These are phyloP conservation scores for Eutrema heterophyllum DNA, from an alignment of 345 rosid species.

Conservation along the genomic window DNA sequence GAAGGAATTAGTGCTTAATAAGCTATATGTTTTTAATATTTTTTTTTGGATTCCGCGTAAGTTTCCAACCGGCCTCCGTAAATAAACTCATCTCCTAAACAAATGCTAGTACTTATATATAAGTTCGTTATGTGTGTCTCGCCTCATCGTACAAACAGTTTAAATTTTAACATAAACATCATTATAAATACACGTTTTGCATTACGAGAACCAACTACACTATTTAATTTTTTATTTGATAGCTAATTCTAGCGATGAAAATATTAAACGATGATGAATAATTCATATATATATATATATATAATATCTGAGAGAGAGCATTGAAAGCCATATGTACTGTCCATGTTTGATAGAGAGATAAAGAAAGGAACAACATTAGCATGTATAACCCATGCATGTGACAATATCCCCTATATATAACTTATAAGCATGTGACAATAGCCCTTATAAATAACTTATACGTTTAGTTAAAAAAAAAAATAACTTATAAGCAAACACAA, in stretches of 20 bases:
- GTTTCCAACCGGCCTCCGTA: no score
- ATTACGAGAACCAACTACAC: conserved; percentile 6
- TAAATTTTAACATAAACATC: conserved; percentile 5
- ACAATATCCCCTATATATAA: conserved; percentile 14
- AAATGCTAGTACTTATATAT: not conserved
- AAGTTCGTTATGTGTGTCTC: conserved; percentile 20
- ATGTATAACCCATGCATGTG: conserved; percentile 29
- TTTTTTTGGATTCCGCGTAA: no score
- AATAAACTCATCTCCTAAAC: not conserved
- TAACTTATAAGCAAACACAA: conserved; percentile 2
- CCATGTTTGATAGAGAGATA: conserved; percentile 13
- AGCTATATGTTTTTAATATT: not conserved
- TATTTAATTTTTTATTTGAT: not conserved
- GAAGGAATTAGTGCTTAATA: not conserved
- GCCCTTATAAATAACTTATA: conserved; percentile 1
- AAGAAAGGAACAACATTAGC: conserved; percentile 13
- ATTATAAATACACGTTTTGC: conserved; percentile 3
- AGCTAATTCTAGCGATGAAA: not conserved
- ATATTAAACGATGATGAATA: not conserved
- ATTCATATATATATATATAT: not conserved
- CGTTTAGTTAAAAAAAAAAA: no score
- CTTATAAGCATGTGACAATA: conserved; percentile 33
- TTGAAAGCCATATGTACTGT: conserved; percentile 17
- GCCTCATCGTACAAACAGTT: conserved; percentile 1
- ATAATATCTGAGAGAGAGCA: not conserved